Conservation (phyloP, 2,329 filamentous ascomycete species). For the Epichloe glyceriae region DNA sequence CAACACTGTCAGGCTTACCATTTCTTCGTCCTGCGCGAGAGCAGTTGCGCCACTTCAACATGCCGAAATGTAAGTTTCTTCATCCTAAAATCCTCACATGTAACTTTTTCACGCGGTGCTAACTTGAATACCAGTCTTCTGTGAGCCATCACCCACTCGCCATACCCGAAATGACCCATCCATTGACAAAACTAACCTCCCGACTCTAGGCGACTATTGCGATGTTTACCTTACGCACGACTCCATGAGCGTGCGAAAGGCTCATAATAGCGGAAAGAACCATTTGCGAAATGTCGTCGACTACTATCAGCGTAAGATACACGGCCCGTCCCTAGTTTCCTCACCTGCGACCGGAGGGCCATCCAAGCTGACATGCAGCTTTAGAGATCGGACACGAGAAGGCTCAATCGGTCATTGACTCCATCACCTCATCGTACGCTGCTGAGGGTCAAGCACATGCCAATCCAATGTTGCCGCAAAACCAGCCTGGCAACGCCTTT, state of each 20-base stretch:
- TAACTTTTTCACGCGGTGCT: background rate
- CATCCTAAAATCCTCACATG: background rate
- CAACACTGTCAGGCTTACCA: no score
- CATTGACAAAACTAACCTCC: slow-evolving; percentile 18
- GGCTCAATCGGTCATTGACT: slow-evolving; percentile 95
- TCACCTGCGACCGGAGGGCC: background rate
- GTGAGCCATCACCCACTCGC: slow-evolving; percentile 9
- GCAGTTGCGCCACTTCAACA: background rate
- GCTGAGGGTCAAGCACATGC: slow-evolving; percentile 79
- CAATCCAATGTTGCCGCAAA: slow-evolving; percentile 70
- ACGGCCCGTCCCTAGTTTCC: background rate
- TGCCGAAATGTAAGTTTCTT: slow-evolving; percentile 7
- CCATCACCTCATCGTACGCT: slow-evolving; percentile 89
- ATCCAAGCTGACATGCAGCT: background rate
- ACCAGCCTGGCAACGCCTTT: slow-evolving; percentile 44
- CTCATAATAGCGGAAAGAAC: slow-evolving; percentile 92
- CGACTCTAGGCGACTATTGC: slow-evolving; percentile 68
- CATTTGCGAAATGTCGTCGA: slow-evolving; percentile 95
- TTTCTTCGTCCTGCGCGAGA: background rate
- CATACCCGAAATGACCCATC: background rate
- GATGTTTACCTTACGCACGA: slow-evolving; percentile 99
- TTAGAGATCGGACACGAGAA: slow-evolving; percentile 95
- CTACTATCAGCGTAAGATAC: slow-evolving; percentile 76
- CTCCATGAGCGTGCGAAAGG: slow-evolving; percentile 98
- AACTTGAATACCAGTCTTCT: slow-evolving; percentile 14